phyloP scores from a whole-genome alignment of 306 rosid species.

The Fragaria nilgerrensis region DNA sequence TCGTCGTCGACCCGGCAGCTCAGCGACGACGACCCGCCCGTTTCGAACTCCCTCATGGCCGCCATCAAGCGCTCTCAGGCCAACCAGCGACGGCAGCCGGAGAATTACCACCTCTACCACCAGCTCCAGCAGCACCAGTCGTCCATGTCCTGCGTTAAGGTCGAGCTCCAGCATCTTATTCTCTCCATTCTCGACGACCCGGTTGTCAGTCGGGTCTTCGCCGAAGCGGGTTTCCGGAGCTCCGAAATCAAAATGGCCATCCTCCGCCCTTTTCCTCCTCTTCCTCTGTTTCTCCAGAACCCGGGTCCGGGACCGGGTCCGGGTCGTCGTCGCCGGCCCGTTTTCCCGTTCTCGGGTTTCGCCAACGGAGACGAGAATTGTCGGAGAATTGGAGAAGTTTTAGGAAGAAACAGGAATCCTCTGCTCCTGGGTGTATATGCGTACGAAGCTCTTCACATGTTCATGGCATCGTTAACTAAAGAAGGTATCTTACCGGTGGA shows the following conservation, averaged over 20 bases:
- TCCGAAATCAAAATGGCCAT: conserved; percentile 82
- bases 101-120: conserved; percentile 67
- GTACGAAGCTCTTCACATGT: conserved; percentile 49
- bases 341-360: conserved; percentile 41
- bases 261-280: conserved; percentile 72
- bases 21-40: conserved; percentile 62
- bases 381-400: conserved; percentile 69
- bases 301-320: conserved; percentile 49
- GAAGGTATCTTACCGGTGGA: conserved; percentile 52
- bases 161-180: conserved; percentile 81
- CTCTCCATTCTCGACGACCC: conserved; percentile 92
- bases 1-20: conserved; percentile 46
- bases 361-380: conserved; percentile 45
- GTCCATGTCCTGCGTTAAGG: conserved; percentile 66
- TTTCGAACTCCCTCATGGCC: conserved; percentile 96
- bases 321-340: conserved; percentile 33
- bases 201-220: conserved; percentile 87
- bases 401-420: conserved; percentile 54
- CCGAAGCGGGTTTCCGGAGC: conserved; percentile 97
- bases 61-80: conserved; percentile 97
- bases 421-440: conserved; percentile 80
- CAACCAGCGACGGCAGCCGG: conserved; percentile 89
- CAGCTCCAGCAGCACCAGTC: conserved; percentile 58
- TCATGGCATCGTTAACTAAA: conserved; percentile 34
- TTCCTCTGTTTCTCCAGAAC: conserved; percentile 61